Conservation (phyloP, 1,284 basidiomycete species). For the Malassezia pachydermatis region DNA sequence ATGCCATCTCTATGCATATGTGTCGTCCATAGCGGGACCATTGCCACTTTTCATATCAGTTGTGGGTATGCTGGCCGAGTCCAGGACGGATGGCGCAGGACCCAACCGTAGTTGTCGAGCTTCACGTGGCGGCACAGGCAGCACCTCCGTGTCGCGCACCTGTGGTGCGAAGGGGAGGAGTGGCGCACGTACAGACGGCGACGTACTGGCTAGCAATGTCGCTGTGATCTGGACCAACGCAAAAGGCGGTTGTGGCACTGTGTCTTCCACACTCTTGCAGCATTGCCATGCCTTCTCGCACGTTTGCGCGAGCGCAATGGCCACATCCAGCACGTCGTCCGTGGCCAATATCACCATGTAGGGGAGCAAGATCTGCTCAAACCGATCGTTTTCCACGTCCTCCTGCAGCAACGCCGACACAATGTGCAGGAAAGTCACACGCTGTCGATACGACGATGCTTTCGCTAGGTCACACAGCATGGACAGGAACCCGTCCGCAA, state of each 20-base stretch:
- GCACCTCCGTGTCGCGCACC: conserved; percentile 20
- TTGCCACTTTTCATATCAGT: too few species aligned
- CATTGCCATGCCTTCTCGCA: conserved; percentile 54
- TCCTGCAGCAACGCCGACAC: conserved; percentile 32
- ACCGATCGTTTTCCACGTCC: conserved; percentile 29
- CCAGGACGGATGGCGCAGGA: conserved; percentile 26
- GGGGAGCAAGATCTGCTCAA: conserved; percentile 58
- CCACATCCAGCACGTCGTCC: conserved; percentile 66
- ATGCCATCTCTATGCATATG: too few species aligned
- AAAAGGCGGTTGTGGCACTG: background rate
- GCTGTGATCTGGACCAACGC: background rate
- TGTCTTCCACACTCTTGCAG: background rate
- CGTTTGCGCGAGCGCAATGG: conserved; percentile 69
- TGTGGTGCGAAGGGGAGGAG: background rate
- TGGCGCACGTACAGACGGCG: background rate
- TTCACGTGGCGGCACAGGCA: conserved; percentile 34
- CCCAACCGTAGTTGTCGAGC: conserved; percentile 32
- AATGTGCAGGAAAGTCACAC: conserved; percentile 34
- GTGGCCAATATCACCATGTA: conserved; percentile 60
- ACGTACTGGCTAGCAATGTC: background rate
- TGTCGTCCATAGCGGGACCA: too few species aligned
- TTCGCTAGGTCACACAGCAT: conserved; percentile 39
- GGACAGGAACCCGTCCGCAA: conserved; percentile 40
- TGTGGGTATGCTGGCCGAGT: conserved; percentile 13
- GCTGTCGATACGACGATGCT: conserved; percentile 36